These are phyloP conservation scores for Fusarium bulbicola DNA, from an alignment of 2,329 filamentous ascomycete genomes.

Conservation along the genomic window DNA sequence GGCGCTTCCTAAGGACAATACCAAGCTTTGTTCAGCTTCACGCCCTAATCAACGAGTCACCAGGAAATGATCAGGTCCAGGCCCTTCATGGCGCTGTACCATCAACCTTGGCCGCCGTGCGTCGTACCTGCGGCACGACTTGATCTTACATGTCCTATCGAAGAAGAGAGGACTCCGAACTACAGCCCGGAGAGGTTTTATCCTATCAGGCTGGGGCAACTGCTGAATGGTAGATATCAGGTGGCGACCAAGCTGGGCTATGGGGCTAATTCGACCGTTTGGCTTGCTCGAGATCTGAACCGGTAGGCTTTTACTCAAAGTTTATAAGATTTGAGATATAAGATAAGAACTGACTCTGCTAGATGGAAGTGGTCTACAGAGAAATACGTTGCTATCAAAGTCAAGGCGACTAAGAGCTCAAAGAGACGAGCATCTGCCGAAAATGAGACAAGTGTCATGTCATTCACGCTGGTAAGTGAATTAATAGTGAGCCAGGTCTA, in stretches of 20 bases:
- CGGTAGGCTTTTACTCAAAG: background rate
- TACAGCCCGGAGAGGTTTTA: conserved; percentile 27
- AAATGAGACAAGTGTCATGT: conserved; percentile 32
- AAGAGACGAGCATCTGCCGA: background rate
- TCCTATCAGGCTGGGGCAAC: conserved; percentile 22
- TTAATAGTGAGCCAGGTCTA: too few relatives aligned
- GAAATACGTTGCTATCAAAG: conserved; percentile 37
- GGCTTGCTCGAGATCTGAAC: conserved; percentile 34
- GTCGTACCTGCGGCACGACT: conserved; percentile 19
- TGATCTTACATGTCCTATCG: conserved; percentile 2
- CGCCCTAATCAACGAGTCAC: background rate
- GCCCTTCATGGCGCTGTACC: background rate
- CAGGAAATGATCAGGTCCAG: background rate
- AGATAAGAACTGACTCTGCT: accelerated
- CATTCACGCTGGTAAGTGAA: conserved; percentile 30
- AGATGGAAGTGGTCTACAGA: conserved; percentile 5
- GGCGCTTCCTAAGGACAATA: background rate
- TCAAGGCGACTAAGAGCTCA: conserved; percentile 4
- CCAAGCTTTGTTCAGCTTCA: accelerated
- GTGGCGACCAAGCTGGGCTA: conserved; percentile 35
- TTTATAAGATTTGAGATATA: too few relatives aligned
- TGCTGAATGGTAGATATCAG: conserved; percentile 31
- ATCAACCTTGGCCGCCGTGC: conserved; percentile 8
- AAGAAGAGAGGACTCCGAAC: conserved; percentile 32
- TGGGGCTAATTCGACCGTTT: conserved; percentile 36